Base-by-base conservation (phyloP, 1,284 basidiomycete species). In the Rhodotorula mucilaginosa region DNA sequence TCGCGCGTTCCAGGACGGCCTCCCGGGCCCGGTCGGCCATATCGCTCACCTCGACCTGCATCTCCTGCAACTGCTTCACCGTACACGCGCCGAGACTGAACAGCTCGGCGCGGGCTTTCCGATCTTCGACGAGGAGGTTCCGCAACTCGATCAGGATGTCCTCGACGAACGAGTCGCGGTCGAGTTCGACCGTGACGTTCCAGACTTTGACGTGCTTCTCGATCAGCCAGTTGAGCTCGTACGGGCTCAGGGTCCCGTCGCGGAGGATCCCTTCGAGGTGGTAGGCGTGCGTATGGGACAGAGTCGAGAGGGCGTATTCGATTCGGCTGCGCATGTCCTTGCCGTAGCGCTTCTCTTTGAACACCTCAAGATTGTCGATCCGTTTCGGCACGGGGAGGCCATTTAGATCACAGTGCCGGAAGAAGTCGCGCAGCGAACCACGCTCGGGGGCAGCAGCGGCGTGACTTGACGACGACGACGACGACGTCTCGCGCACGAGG, bases 141-240 rank as follows among this genome's bases (percentile, higher is more conserved):
- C 71, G 59, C 21, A 73, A 47, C 59, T 70, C 71, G 57, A 65
- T 51, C 48, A 68, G 31, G 10, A 73, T 58, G 13, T 58, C 56
- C 60, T 73, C 71, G n/a, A 49, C 48, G 16, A 61, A 15, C 7
- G 16, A 18, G 15, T 67, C 71, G 54, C 48, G 60, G 57, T 60
- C 69, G 15, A 19, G 23, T 23, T 18, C 52, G 23, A 47, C 51
- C 19, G 58, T 57, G 18, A n/a, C 59, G 26, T 39, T 39, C 65
- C 61, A 67, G 18, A 61, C 49, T 13, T 16, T 21, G 46, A 67
- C 65, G 62, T 67, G 61, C 19, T 51, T 58, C 0, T 46, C 31
- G 54, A 61, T 31, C 23, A 72, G 51, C 13, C 15, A 3, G 8
- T n/a, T 1, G 29, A 64, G 18, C 31, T 72, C 71, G n/a, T 12